Evolutionary conservation across 1,284 basidiomycete species (phyloP).

Genomic region (Inonotus hispidus): DNA sequence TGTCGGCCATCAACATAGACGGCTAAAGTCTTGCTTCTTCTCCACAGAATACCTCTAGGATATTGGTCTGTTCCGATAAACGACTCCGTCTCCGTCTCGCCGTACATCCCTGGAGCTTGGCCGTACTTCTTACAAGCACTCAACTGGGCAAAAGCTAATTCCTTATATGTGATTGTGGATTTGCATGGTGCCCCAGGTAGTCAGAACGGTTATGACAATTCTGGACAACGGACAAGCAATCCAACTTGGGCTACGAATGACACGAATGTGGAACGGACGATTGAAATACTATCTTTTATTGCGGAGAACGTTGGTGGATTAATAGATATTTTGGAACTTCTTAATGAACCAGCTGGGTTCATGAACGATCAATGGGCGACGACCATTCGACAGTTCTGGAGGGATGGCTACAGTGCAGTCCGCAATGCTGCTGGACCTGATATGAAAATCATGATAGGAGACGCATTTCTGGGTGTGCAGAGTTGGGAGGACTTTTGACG

Average conservation of each 20-base stretch:
- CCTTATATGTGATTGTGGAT: conserved; percentile 62
- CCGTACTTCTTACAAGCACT: conserved; percentile 61
- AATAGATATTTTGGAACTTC: conserved; percentile 55
- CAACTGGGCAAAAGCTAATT: conserved; percentile 55
- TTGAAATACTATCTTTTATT: conserved; percentile 57
- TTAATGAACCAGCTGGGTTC: conserved; percentile 63
- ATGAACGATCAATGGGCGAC: conserved; percentile 35
- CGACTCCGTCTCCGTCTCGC: conserved; percentile 42
- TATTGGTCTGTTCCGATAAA: conserved; percentile 71
- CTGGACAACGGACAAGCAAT: conserved; percentile 61
- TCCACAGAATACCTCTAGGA: conserved; percentile 58
- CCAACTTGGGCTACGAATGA: conserved; percentile 60
- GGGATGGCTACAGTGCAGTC: conserved; percentile 51
- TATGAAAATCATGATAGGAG: conserved; percentile 64
- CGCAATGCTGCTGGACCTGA: conserved; percentile 39
- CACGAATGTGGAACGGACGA: conserved; percentile 55
- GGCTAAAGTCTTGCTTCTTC: not conserved
- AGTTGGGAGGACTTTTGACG: conserved; percentile 61
- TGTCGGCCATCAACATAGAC: not conserved
- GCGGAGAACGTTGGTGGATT: conserved; percentile 49
- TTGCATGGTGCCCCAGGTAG: conserved; percentile 67
- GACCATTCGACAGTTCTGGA: conserved; percentile 46
- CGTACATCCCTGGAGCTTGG: conserved; percentile 64
- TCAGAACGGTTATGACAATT: conserved; percentile 81
- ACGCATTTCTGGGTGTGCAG: conserved; percentile 66